These are phyloP conservation scores for Fraxinus cuspidata DNA, from an alignment of 257 asterid genomes.

Conservation along the genomic window DNA sequence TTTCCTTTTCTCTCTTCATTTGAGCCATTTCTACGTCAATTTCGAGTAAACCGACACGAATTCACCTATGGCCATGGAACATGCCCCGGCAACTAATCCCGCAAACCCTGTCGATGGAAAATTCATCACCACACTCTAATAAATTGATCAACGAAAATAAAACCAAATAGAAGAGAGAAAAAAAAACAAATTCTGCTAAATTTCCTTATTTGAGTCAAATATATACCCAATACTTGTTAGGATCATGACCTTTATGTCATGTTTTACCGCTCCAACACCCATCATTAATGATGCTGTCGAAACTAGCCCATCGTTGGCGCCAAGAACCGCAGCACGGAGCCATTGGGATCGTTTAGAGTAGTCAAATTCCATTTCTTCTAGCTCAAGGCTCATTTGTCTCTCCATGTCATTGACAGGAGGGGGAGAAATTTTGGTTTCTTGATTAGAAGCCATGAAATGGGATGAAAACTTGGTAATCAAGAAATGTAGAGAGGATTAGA, in stretches of 20 bases:
- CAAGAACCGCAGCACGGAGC: conserved; percentile 91
- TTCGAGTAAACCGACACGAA: conserved; percentile 79
- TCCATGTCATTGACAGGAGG: conserved; percentile 33
- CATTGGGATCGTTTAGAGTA: conserved; percentile 78
- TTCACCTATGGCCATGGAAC: conserved; percentile 91
- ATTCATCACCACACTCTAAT: not conserved
- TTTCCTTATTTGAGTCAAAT: not conserved
- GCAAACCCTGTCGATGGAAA: conserved; percentile 59
- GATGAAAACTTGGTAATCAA: not conserved
- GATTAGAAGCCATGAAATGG: conserved; percentile 43
- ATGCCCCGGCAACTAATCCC: conserved; percentile 80
- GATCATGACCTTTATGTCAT: conserved; percentile 72
- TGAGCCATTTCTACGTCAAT: conserved; percentile 76
- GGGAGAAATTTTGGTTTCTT: conserved; percentile 32
- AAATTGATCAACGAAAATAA: no score
- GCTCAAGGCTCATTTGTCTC: conserved; percentile 20
- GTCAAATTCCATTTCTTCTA: conserved; percentile 49
- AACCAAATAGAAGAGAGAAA: no score
- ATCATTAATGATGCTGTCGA: conserved; percentile 80
- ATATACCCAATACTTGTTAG: conserved; percentile 33
- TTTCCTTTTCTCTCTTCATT: conserved; percentile 42
- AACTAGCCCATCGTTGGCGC: conserved; percentile 82
- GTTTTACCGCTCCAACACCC: conserved; percentile 84
- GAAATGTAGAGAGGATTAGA: not conserved
- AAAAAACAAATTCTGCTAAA: no score